These are phyloP conservation scores for Cinchona pubescens DNA, from an alignment of 257 asterid genomes.

Conservation along the genomic window DNA sequence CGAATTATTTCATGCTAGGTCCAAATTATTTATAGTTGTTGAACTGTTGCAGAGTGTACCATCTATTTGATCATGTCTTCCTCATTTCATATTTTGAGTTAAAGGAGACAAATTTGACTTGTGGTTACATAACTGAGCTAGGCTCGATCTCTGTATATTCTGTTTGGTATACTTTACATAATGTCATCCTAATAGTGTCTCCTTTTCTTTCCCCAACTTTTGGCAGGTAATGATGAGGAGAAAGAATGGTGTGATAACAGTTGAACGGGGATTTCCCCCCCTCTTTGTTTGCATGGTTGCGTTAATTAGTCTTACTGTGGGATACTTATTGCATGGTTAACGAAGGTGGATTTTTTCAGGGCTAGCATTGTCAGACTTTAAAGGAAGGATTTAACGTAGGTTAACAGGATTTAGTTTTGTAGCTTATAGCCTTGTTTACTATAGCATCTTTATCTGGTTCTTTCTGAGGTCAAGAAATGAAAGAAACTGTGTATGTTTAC, in stretches of 20 bases:
- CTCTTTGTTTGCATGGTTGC: slow-evolving; percentile 41
- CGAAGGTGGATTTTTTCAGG: background rate
- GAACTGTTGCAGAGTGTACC: background rate
- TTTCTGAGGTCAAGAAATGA: background rate
- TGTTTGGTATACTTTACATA: background rate
- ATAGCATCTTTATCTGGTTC: background rate
- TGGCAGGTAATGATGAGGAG: slow-evolving; percentile 34
- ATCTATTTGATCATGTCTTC: background rate
- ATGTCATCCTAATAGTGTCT: background rate
- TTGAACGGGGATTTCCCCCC: slow-evolving; percentile 43
- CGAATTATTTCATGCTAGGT: background rate
- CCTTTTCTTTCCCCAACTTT: background rate
- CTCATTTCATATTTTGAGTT: too few species aligned
- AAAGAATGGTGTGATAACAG: slow-evolving; percentile 23
- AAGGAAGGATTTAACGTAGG: background rate
- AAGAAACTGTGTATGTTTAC: background rate
- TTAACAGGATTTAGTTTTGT: background rate
- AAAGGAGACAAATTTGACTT: too few species aligned
- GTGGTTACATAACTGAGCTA: background rate
- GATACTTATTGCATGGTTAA: slow-evolving; percentile 28
- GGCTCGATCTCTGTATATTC: background rate
- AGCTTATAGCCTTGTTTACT: background rate
- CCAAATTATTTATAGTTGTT: background rate
- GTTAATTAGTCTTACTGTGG: slow-evolving; percentile 35
- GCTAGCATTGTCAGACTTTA: background rate